These are phyloP conservation scores for Fusarium dlaminii DNA, from an alignment of 2,329 filamentous ascomycete genomes.

Conservation along the genomic window DNA sequence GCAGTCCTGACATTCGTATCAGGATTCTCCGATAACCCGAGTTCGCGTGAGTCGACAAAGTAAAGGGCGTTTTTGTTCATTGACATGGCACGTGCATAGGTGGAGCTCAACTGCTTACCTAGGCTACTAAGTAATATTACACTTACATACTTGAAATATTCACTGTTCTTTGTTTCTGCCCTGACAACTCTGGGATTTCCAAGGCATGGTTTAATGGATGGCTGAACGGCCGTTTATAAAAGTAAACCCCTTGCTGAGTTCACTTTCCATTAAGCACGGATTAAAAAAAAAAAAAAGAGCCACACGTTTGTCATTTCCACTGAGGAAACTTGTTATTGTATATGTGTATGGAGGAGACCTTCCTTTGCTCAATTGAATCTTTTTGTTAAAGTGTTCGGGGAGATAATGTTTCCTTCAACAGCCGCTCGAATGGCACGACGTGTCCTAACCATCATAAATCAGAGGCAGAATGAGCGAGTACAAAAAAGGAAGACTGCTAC, in stretches of 20 bases:
- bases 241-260: background rate
- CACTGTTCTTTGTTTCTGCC: background rate
- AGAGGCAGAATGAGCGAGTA: background rate
- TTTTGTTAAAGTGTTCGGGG: background rate
- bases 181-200: background rate
- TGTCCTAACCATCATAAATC: background rate
- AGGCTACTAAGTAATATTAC: background rate
- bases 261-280: background rate
- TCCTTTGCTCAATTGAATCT: background rate
- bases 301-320: background rate
- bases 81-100: background rate
- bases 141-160: background rate
- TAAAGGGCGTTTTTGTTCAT: slow-evolving; percentile 19
- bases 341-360: background rate
- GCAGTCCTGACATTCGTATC: slow-evolving; percentile 34
- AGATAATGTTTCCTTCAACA: background rate
- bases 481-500: background rate
- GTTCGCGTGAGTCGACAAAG: slow-evolving; percentile 15
- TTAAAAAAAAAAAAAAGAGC: background rate
- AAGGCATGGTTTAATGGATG: background rate
- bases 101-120: background rate
- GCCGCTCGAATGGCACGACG: background rate
- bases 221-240: background rate
- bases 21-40: slow-evolving; percentile 13
- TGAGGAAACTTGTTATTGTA: background rate